Evolutionary conservation across 2,329 filamentous ascomycete genomes (phyloP).

Genomic region (Hymenoscyphus infarciens): DNA sequence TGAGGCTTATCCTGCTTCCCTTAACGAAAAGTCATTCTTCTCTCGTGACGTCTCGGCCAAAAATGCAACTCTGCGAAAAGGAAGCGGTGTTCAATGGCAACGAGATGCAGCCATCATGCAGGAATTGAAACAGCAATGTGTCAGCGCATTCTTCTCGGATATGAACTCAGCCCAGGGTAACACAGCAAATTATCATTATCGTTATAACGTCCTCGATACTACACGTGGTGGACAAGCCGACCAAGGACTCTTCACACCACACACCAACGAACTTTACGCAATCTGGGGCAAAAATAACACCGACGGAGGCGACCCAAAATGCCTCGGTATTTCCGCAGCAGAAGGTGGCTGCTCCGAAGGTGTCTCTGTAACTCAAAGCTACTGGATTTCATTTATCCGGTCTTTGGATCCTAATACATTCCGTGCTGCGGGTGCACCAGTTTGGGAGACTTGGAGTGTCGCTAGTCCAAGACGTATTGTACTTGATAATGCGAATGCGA

Average conservation of each 20-base stretch:
- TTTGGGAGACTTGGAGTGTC: slow-evolving; percentile 13
- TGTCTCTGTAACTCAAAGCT: slow-evolving; percentile 60
- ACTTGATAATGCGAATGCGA: slow-evolving; percentile 4
- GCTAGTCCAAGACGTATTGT: slow-evolving; percentile 8
- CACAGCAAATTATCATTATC: slow-evolving; percentile 58
- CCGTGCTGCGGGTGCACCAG: background rate
- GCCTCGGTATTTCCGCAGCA: slow-evolving; percentile 43
- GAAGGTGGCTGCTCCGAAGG: slow-evolving; percentile 49
- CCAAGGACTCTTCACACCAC: slow-evolving; percentile 57
- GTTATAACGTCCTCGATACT: slow-evolving; percentile 55
- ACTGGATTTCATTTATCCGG: slow-evolving; percentile 71
- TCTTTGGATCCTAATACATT: slow-evolving; percentile 59
- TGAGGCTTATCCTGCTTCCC: background rate
- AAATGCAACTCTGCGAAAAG: background rate
- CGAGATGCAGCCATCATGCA: slow-evolving; percentile 13
- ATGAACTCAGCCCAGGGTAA: slow-evolving; percentile 23
- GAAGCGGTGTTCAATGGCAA: slow-evolving; percentile 16
- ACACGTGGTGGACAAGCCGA: slow-evolving; percentile 42
- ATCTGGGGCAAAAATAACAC: slow-evolving; percentile 57
- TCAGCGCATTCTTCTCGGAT: slow-evolving; percentile 13
- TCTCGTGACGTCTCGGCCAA: background rate
- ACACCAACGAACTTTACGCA: slow-evolving; percentile 63
- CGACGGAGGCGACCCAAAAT: slow-evolving; percentile 33
- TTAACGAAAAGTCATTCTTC: background rate
- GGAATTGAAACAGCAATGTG: slow-evolving; percentile 7